Conservation (phyloP, 306 rosid species). For the Cicer chorassanicum region DNA sequence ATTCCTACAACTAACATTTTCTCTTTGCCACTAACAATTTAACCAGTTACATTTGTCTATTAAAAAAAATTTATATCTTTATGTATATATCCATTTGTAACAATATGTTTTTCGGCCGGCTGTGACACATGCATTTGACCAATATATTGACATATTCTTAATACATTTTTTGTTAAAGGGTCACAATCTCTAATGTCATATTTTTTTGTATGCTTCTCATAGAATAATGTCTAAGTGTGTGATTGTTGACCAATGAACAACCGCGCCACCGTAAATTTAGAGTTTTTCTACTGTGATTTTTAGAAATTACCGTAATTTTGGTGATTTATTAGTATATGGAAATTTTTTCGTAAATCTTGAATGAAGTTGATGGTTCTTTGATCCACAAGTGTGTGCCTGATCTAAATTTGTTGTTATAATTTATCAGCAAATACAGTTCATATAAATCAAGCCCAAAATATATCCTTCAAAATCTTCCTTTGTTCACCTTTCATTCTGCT, state of each 20-base stretch:
- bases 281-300: no score
- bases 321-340: no score
- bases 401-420: neutral
- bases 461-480: slow-evolving; percentile 18
- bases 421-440: slow-evolving; percentile 2
- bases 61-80: slow-evolving; percentile 7
- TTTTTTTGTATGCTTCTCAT: slow-evolving; percentile 35
- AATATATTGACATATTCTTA: slow-evolving; percentile 25
- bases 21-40: no score
- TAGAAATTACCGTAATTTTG: no score
- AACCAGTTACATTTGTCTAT: no score
- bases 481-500: slow-evolving; percentile 3
- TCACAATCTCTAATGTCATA: slow-evolving; percentile 35
- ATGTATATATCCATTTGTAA: slow-evolving; percentile 10
- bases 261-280: no score
- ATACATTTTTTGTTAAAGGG: slow-evolving; percentile 28
- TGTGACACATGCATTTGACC: slow-evolving; percentile 27
- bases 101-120: slow-evolving; percentile 55
- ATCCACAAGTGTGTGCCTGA: no score
- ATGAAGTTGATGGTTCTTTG: no score
- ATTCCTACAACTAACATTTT: no score
- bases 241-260: no score
- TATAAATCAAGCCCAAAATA: slow-evolving; percentile 23
- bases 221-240: neutral
- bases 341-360: no score